Conservation (phyloP, 208 protist species). For the Wallacemonas sp. region DNA sequence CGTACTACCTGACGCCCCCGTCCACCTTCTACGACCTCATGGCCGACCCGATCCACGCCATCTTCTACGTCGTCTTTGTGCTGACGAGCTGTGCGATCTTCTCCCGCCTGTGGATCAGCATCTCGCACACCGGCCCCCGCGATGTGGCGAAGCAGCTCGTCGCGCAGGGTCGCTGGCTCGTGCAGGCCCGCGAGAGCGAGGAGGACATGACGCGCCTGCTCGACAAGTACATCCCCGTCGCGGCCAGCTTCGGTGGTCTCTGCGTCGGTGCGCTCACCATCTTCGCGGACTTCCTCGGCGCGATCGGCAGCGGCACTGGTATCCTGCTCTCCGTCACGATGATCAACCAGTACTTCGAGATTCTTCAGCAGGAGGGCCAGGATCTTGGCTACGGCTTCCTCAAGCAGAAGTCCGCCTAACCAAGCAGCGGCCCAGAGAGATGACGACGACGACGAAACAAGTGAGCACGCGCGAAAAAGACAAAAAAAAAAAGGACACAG, state of each 20-base stretch:
- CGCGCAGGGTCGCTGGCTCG: slow-evolving; percentile 95
- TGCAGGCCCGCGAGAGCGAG: slow-evolving; percentile 86
- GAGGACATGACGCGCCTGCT: slow-evolving; percentile 88
- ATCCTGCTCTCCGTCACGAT: slow-evolving; percentile 99
- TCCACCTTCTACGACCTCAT: slow-evolving; percentile 93
- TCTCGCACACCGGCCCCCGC: slow-evolving; percentile 95
- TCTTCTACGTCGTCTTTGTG: slow-evolving; percentile 99
- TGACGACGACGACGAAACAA: no score
- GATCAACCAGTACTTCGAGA: slow-evolving; percentile 99
- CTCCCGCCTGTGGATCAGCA: slow-evolving; percentile 98
- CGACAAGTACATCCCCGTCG: slow-evolving; percentile 99
- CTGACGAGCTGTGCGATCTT: slow-evolving; percentile 98
- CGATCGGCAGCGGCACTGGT: slow-evolving; percentile 98
- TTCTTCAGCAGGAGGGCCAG: slow-evolving; percentile 98
- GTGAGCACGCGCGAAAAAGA: slow-evolving; percentile 14
- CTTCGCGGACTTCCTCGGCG: slow-evolving; percentile 98
- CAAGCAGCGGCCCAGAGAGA: no score
- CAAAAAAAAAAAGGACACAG: slow-evolving; percentile 12
- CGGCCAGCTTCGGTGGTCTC: slow-evolving; percentile 99
- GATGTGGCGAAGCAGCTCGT: slow-evolving; percentile 98
- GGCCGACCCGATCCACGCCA: slow-evolving; percentile 97
- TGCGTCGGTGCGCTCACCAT: slow-evolving; percentile 99
- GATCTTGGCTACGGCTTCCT: slow-evolving; percentile 82
- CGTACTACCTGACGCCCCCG: slow-evolving; percentile 99
- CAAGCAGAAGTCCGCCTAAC: slow-evolving; percentile 74